Percentiles rank a stretch among this genome's conserved stretches.
Evolutionary conservation across 1,284 basidiomycete genomes (phyloP).

Genomic region (Ceratobasidium sp.): DNA sequence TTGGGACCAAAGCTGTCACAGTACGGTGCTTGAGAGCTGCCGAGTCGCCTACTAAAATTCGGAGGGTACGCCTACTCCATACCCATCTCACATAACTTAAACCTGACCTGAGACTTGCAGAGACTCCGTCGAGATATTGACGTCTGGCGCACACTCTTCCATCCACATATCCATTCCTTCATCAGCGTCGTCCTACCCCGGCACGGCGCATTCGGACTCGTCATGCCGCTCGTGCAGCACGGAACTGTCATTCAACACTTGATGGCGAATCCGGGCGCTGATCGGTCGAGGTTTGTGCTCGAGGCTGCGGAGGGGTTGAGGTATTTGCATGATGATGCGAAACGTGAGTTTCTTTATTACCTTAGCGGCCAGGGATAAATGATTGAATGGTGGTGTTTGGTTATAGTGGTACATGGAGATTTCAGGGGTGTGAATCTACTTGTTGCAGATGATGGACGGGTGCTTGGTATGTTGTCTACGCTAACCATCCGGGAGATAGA

Average conservation of each 20-base stretch:
- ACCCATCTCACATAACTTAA: too few relatives aligned
- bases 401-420: conserved; percentile 34
- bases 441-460: conserved; percentile 20
- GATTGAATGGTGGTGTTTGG: not conserved
- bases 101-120: not conserved
- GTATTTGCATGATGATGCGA: conserved; percentile 42
- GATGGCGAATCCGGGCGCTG: conserved; percentile 18
- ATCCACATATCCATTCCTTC: conserved; percentile 35
- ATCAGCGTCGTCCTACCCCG: conserved; percentile 30
- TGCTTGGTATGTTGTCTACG: not conserved
- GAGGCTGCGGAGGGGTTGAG: conserved; percentile 41
- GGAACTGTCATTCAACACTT: conserved; percentile 33
- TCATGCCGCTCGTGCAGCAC: conserved; percentile 26
- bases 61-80: too few relatives aligned
- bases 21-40: conserved; percentile 31
- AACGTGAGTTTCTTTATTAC: too few relatives aligned
- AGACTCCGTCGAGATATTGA: conserved; percentile 27
- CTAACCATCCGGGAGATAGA: too few relatives aligned
- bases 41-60: conserved; percentile 37
- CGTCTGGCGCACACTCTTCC: conserved; percentile 40
- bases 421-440: conserved; percentile 37
- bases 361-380: too few relatives aligned
- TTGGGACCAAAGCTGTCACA: conserved; percentile 20
- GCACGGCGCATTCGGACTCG: conserved; percentile 31
- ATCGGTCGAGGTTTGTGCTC: conserved; percentile 33